Evolutionary conservation across 306 rosid genomes (phyloP), one percentile per base, ranked within the genome.

Genomic region (Medicago arabica): DNA sequence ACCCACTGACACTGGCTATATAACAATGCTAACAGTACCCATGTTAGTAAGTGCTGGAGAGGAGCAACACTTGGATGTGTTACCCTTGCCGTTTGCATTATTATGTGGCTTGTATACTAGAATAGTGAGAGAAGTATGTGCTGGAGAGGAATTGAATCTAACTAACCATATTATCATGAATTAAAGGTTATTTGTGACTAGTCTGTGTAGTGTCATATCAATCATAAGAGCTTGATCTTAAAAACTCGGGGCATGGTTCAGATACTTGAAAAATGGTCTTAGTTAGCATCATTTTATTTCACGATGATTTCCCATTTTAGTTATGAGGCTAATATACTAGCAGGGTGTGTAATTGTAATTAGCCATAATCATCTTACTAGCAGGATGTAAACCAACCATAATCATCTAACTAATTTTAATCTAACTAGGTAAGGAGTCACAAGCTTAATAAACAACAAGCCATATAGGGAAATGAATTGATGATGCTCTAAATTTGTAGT

Each of bases 401-500:
- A 16, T 17, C 16, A 31, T 50, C n/a, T 69, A 69, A 50, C 44
- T 49, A n/a, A 4, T 49, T 28, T 60, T 12, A 6, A 21, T 16
- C 58, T 46, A 21, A 46, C 58, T 28, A 34, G 67, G 7, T 15
- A 6, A 60, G 7, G n/a, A 50, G 41, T 23, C 66, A 13, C 11
- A 61, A 31, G 41, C 19, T 39, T 18, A 54, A 10, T 2, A 41
- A 39, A 17, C 11, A 11, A 40, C 17, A 1, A 40, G 41, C 11
- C 31, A 41, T 40, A 12, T 47, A 16, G 13, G 12, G 31, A 12
- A 49, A 15, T 10, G 7, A 23, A 12, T 12, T 58, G 9, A 75
- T 38, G 28, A 18, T 23, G 17, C 68, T 28, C 43, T 63, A 23
- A 55, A 44, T 69, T 66, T 64, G 46, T 7, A 18, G 61, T 72